Evolutionary conservation across 768 basidiomycete species (phyloP).

Genomic region (Paxillus rubicundulus): DNA sequence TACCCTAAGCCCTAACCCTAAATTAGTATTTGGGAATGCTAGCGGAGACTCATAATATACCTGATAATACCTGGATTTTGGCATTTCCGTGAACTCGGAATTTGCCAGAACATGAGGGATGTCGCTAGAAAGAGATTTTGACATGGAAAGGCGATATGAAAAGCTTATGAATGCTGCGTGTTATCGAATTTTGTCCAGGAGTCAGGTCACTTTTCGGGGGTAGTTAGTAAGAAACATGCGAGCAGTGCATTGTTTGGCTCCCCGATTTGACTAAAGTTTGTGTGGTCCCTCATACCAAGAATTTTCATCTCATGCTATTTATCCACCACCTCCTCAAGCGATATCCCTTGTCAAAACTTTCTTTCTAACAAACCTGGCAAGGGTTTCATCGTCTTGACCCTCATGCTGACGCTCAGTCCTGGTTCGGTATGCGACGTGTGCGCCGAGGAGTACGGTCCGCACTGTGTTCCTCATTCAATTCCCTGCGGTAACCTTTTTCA

Average conservation of each 20-base stretch:
- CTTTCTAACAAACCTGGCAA: constrained; percentile 38
- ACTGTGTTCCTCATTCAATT: constrained; percentile 74
- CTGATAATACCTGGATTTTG: neutral
- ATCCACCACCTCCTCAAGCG: constrained; percentile 44
- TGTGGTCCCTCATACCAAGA: constrained; percentile 24
- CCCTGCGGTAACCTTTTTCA: constrained; percentile 58
- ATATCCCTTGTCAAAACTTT: constrained; percentile 44
- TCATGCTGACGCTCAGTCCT: constrained; percentile 79
- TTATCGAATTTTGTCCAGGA: neutral
- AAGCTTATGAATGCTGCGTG: constrained; percentile 11
- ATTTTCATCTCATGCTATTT: constrained; percentile 46
- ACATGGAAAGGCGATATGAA: constrained; percentile 7
- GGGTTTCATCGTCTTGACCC: constrained; percentile 39
- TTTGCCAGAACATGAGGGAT: constrained; percentile 5
- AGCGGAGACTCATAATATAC: neutral
- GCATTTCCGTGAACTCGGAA: neutral
- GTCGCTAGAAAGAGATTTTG: neutral
- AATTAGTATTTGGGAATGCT: constrained; percentile 6
- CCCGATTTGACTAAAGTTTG: constrained; percentile 28
- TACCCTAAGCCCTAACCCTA: constrained; percentile 34
- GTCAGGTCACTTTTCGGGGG: constrained; percentile 3
- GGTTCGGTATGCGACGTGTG: constrained; percentile 88
- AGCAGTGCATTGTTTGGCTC: constrained; percentile 32
- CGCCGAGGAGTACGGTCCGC: constrained; percentile 79
- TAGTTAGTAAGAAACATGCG: constrained; percentile 6